Conservation (phyloP, 2,329 filamentous ascomycete species). For the Colletotrichum coccodes region DNA sequence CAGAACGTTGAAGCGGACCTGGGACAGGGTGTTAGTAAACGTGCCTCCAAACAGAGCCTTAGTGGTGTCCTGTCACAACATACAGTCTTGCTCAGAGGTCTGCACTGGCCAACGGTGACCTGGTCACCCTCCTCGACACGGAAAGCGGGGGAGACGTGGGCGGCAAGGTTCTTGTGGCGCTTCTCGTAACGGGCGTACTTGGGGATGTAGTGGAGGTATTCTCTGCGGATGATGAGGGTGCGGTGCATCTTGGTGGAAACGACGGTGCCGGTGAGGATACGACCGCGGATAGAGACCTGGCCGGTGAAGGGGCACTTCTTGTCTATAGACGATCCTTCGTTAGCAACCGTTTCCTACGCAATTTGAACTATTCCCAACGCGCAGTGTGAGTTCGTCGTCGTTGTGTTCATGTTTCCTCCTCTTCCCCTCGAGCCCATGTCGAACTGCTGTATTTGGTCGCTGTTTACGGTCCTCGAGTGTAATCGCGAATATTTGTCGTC, state of each 20-base stretch:
- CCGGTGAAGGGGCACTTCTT: slow-evolving; percentile 99
- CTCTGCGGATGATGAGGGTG: slow-evolving; percentile 98
- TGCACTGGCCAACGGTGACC: slow-evolving; percentile 99
- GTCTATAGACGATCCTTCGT: slow-evolving; percentile 66
- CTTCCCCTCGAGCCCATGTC: background rate
- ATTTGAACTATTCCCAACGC: background rate
- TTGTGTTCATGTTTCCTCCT: background rate
- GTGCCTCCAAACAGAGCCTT: background rate
- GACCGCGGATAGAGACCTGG: slow-evolving; percentile 98
- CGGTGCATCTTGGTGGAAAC: slow-evolving; percentile 99
- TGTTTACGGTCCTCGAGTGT: slow-evolving; percentile 4
- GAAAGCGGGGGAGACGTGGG: slow-evolving; percentile 99
- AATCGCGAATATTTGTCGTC: slow-evolving; percentile 1
- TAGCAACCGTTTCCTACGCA: slow-evolving; percentile 15
- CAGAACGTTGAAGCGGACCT: slow-evolving; percentile 99
- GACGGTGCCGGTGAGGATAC: slow-evolving; percentile 99
- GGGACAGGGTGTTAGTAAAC: slow-evolving; percentile 31
- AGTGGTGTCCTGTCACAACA: slow-evolving; percentile 50
- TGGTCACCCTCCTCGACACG: slow-evolving; percentile 99
- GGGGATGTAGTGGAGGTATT: slow-evolving; percentile 99
- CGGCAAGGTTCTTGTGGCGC: slow-evolving; percentile 99
- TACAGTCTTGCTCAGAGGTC: slow-evolving; percentile 99
- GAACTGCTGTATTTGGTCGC: background rate
- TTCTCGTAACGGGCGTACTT: slow-evolving; percentile 99
- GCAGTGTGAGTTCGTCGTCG: background rate